phyloP scores from a whole-genome alignment of 345 rosid genomes.

The Draba incana region DNA sequence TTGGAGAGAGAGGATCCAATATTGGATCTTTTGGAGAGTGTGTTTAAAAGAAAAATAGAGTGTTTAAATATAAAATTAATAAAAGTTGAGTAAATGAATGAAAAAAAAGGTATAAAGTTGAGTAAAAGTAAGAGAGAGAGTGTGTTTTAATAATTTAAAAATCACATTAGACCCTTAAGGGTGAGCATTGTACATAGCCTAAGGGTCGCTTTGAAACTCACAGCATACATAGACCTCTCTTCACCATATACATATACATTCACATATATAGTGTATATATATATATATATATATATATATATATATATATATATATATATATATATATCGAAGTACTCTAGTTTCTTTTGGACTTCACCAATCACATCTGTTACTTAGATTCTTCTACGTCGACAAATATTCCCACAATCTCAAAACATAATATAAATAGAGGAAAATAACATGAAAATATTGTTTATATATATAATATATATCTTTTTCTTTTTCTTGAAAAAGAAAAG shows the following conservation, averaged over 20 bases:
- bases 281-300: background rate
- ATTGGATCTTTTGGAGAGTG: too few relatives aligned
- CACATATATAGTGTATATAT: background rate
- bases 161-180: too few relatives aligned
- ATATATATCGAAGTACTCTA: conserved; percentile 1
- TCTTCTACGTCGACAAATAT: conserved; percentile 39
- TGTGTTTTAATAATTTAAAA: too few relatives aligned
- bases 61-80: too few relatives aligned
- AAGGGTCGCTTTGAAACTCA: conserved; percentile 37
- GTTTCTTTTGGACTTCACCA: conserved; percentile 38
- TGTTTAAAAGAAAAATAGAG: too few relatives aligned
- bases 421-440: conserved; percentile 1
- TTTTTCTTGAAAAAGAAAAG: conserved; percentile 31
- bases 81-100: too few relatives aligned
- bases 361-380: conserved; percentile 36
- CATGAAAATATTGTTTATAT: conserved; percentile 11
- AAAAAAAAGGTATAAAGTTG: too few relatives aligned
- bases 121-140: too few relatives aligned
- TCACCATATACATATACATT: conserved; percentile 26
- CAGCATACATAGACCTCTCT: conserved; percentile 34
- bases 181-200: too few relatives aligned
- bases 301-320: background rate
- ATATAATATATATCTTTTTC: conserved; percentile 26
- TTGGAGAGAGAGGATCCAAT: too few relatives aligned
- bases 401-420: conserved; percentile 32